Percentiles rank a stretch among this genome's conserved stretches.
Evolutionary conservation across 1,284 basidiomycete genomes (phyloP).

Genomic region (Microbotryum scabiosae): DNA sequence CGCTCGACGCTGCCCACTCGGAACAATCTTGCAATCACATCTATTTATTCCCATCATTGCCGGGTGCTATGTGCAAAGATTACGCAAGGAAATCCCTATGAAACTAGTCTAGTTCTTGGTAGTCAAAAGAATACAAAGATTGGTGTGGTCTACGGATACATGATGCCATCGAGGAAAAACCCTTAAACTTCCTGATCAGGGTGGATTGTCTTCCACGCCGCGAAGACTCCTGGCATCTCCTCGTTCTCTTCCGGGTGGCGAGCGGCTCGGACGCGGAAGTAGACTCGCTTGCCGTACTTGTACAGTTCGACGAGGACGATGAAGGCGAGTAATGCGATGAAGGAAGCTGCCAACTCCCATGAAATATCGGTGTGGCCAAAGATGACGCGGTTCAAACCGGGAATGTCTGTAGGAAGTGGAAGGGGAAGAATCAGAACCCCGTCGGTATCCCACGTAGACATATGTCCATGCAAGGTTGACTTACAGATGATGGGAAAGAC

Average conservation of each 20-base stretch:
- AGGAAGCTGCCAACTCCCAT: constrained; percentile 21
- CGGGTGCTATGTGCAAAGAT: too few species aligned
- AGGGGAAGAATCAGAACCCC: not conserved
- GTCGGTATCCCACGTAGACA: not conserved
- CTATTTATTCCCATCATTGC: too few species aligned
- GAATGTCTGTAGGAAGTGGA: constrained; percentile 11
- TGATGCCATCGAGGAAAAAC: too few species aligned
- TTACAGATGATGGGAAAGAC: constrained; percentile 47
- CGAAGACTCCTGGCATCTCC: constrained; percentile 9
- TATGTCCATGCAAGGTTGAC: not conserved
- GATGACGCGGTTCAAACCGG: constrained; percentile 13
- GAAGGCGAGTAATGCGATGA: constrained; percentile 20
- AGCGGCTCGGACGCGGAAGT: constrained; percentile 10
- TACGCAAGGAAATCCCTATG: too few species aligned
- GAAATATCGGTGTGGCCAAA: constrained; percentile 17
- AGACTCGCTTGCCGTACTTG: constrained; percentile 27
- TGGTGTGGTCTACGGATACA: too few species aligned
- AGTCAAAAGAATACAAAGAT: too few species aligned
- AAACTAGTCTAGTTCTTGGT: too few species aligned
- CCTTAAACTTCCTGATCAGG: not conserved
- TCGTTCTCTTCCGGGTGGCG: constrained; percentile 13
- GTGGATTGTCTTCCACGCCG: constrained; percentile 23
- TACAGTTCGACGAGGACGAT: constrained; percentile 17
- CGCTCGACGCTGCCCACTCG: too few species aligned
- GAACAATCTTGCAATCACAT: too few species aligned